Base-by-base conservation (phyloP, 495 filamentous ascomycete genomes). In the Aspergillus incahuasiensis region DNA sequence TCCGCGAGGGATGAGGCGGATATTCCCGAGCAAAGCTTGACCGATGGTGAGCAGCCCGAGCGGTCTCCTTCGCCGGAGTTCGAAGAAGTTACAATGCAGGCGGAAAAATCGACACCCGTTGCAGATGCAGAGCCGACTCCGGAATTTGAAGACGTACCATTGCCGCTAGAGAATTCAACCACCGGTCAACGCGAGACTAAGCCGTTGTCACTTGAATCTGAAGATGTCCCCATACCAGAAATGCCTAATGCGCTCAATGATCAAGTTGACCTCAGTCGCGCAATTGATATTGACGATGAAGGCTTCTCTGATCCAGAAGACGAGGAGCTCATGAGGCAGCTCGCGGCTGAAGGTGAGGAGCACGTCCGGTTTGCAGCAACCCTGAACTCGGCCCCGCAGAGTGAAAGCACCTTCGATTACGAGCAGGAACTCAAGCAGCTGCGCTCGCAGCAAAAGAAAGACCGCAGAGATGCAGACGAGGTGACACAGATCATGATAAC, bases 391-490 rank as follows among this genome's bases (percentile, higher is more conserved):
- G 78, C 82, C 7, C 55, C 66, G 11, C 68, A 75, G 18, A 66
- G 63, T 8, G 80, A 91, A 62, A 87, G 84, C 60, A 78, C 82
- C 15, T 83, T 84, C 28, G 85, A 90, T 18, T 96, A 92, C 66
- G 92, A 98, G 59, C 74, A 80, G 55, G 92, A 98, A 67, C 81
- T 97, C 9, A 88, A 87, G 60, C 83, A 90, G 24, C 80, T 98
- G 3, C 90, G 92, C 24, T 82, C 68, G n/a, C 92, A 97, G 65
- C 94, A 97, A 64, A 92, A 91, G 69, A 96, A 96, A 65, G 92
- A 97, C 68, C 85, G 90, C 30, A 82, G 94, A 62, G 94, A 98
- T 68, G 91, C 94, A 1, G 94, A 98, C 54, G 94, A 97, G 66
- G 92, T 98, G 15, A 90, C 91, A 0, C 86, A 91, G 28, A 83